phyloP scores from a whole-genome alignment of 129 eudicot genomes.

The Lonicera japonica region DNA sequence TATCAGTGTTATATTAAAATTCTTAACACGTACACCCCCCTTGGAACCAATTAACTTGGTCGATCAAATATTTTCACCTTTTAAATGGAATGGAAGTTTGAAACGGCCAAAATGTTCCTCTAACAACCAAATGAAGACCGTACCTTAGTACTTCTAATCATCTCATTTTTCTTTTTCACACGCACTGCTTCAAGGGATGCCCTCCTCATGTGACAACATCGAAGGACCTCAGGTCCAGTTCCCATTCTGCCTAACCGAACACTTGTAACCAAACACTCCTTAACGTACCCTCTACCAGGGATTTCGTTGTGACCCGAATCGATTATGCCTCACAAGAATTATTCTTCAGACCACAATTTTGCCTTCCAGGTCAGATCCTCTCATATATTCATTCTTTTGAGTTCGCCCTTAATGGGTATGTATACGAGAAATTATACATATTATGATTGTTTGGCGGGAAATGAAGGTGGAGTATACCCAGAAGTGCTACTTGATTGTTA shows the following conservation, averaged over 20 bases:
- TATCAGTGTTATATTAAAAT: no score
- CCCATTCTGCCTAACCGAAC: slow-evolving; percentile 59
- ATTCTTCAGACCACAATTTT: slow-evolving; percentile 37
- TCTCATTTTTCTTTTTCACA: slow-evolving; percentile 10
- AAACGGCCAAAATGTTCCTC: not conserved
- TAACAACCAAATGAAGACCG: no score
- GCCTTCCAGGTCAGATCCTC: slow-evolving; percentile 25
- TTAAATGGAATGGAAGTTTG: no score
- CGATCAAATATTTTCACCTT: no score
- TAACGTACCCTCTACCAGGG: slow-evolving; percentile 28
- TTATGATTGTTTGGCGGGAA: slow-evolving; percentile 37
- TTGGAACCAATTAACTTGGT: no score
- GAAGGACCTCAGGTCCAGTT: slow-evolving; percentile 42
- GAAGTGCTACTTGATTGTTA: slow-evolving; percentile 29
- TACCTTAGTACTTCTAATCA: not conserved
- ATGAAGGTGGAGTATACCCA: slow-evolving; percentile 2
- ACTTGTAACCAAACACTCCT: slow-evolving; percentile 32
- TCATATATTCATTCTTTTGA: slow-evolving; percentile 10
- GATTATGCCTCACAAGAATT: slow-evolving; percentile 29
- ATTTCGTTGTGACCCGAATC: slow-evolving; percentile 35
- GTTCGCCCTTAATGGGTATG: slow-evolving; percentile 22
- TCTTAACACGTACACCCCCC: no score
- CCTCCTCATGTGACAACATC: slow-evolving; percentile 27
- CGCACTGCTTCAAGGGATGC: slow-evolving; percentile 17
- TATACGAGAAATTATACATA: slow-evolving; percentile 20